phyloP scores from a whole-genome alignment of 257 asterid species.

The Cruciata laevipes region DNA sequence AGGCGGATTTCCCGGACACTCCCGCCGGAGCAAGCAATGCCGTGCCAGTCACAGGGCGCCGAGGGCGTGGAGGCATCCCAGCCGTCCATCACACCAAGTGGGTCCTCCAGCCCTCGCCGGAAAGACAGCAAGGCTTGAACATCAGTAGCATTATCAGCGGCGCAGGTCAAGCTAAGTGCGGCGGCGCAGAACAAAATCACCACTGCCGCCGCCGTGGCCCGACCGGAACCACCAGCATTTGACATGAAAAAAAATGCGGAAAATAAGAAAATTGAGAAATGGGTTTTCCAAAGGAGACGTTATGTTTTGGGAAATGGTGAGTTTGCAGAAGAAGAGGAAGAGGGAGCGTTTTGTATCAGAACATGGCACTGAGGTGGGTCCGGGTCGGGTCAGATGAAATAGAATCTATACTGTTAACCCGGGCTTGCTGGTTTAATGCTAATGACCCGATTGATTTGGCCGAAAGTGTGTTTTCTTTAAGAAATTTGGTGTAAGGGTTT shows the following conservation, averaged over 20 bases:
- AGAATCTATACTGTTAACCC: neutral
- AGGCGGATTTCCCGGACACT: conserved; percentile 53
- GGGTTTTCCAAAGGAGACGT: conserved; percentile 4
- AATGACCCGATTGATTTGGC: neutral
- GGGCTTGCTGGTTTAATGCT: neutral
- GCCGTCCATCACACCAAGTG: conserved; percentile 47
- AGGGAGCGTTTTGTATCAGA: conserved; percentile 27
- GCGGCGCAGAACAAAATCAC: conserved; percentile 30
- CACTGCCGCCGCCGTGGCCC: conserved; percentile 19
- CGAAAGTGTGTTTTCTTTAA: neutral
- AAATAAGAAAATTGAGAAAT: neutral
- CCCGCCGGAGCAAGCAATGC: conserved; percentile 48
- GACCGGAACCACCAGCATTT: conserved; percentile 23
- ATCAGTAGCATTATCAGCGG: conserved; percentile 35
- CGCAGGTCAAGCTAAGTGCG: conserved; percentile 20
- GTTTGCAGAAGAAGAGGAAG: neutral
- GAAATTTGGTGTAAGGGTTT: neutral
- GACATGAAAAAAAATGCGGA: conserved; percentile 27
- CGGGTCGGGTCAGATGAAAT: conserved; percentile 4
- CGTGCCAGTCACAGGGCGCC: conserved; percentile 85
- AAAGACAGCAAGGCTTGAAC: conserved; percentile 43
- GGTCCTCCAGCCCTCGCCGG: conserved; percentile 49
- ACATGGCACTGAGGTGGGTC: conserved; percentile 5
- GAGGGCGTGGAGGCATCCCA: conserved; percentile 57
- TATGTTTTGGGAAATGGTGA: conserved; percentile 12